phyloP scores from a whole-genome alignment of 768 basidiomycete genomes.

The Suillus alpinus region DNA sequence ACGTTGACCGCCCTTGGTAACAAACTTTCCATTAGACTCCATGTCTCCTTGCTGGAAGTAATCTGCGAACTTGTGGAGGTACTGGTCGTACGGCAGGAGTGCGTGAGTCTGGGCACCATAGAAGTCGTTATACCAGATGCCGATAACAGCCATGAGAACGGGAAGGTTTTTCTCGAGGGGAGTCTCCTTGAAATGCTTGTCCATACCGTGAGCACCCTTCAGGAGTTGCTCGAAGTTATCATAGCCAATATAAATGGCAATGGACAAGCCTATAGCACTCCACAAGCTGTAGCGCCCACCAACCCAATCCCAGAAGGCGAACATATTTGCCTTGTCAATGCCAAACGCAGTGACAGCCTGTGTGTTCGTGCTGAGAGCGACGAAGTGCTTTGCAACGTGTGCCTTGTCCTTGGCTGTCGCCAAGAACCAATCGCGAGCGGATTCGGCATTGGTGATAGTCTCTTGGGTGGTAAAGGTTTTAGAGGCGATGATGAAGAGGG shows the following conservation, averaged over 20 bases:
- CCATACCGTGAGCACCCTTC: conserved; percentile 95
- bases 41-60: conserved; percentile 99
- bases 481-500: conserved; percentile 96
- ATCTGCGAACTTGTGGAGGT: conserved; percentile 98
- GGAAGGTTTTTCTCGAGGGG: conserved; percentile 90
- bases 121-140: conserved; percentile 99
- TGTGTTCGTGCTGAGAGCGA: conserved; percentile 96
- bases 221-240: conserved; percentile 91
- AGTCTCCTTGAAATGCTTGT: conserved; percentile 91
- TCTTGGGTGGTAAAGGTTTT: conserved; percentile 99
- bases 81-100: conserved; percentile 96
- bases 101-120: conserved; percentile 95
- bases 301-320: conserved; percentile 99
- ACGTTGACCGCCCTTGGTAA: conserved; percentile 90
- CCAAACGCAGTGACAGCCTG: conserved; percentile 92
- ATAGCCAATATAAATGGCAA: conserved; percentile 89
- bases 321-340: conserved; percentile 92
- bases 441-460: conserved; percentile 98
- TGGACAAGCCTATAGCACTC: conserved; percentile 96
- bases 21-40: conserved; percentile 98
- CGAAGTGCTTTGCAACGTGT: conserved; percentile 98
- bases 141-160: conserved; percentile 83
- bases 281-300: conserved; percentile 97
- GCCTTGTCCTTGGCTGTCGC: conserved; percentile 74
- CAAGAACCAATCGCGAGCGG: conserved; percentile 94